These are phyloP conservation scores for Protomyces macrosporus DNA, from an alignment of 1,139 yeast genomes.

Conservation along the genomic window DNA sequence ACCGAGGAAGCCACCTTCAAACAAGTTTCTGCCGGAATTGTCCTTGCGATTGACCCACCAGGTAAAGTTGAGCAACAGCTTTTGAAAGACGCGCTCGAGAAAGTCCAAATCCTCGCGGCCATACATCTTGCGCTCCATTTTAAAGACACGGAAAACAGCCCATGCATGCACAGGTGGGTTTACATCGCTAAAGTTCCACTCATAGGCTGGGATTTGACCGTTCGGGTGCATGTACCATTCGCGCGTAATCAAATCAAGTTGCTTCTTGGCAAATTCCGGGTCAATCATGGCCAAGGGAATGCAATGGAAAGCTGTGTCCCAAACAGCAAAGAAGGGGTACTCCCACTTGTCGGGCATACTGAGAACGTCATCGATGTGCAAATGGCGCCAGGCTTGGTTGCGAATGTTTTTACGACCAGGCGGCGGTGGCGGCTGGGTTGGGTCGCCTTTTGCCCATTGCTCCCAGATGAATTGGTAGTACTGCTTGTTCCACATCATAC, in stretches of 20 bases:
- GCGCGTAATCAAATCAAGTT: slow-evolving; percentile 76
- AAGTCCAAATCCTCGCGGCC: slow-evolving; percentile 78
- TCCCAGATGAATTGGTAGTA: slow-evolving; percentile 82
- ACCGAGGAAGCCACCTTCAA: slow-evolving; percentile 94
- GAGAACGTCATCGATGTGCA: slow-evolving; percentile 81
- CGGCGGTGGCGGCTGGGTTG: slow-evolving; percentile 69
- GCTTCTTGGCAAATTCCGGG: slow-evolving; percentile 88
- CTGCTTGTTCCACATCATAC: slow-evolving; percentile 91
- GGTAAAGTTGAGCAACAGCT: slow-evolving; percentile 79
- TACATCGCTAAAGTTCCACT: slow-evolving; percentile 94
- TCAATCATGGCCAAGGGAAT: slow-evolving; percentile 92
- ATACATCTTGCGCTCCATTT: slow-evolving; percentile 81
- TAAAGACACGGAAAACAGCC: slow-evolving; percentile 88
- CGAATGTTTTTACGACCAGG: slow-evolving; percentile 75
- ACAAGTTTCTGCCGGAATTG: slow-evolving; percentile 78
- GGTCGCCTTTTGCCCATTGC: slow-evolving; percentile 88
- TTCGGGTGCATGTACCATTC: slow-evolving; percentile 99
- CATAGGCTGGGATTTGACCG: slow-evolving; percentile 97
- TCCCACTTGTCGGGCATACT: slow-evolving; percentile 97
- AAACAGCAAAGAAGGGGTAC: slow-evolving; percentile 93
- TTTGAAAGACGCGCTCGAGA: slow-evolving; percentile 87
- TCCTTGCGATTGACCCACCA: slow-evolving; percentile 99
- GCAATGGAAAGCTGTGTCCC: slow-evolving; percentile 98
- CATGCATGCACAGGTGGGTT: slow-evolving; percentile 98
- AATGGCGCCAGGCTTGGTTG: slow-evolving; percentile 82